Evolutionary conservation across 805 yeast species (phyloP).

Genomic region (Nakazawaea wickerhamii): DNA sequence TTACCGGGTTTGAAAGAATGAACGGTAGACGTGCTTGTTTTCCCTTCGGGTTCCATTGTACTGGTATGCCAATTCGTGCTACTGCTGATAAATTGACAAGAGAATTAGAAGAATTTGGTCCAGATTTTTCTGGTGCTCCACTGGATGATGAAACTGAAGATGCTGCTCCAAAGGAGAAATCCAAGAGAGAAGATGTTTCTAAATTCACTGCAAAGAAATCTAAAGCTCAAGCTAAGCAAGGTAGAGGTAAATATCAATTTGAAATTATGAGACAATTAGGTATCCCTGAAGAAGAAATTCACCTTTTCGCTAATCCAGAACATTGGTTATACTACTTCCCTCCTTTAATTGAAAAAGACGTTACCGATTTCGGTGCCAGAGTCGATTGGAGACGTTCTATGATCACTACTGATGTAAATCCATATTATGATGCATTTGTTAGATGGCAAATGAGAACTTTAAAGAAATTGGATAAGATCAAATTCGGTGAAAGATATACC

Average conservation of each 20-base stretch:
- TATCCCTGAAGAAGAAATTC: constrained; percentile 74
- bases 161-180: constrained; percentile 25
- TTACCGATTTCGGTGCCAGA: constrained; percentile 79
- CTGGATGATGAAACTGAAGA: constrained; percentile 47
- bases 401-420: constrained; percentile 92
- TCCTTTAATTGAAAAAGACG: constrained; percentile 77
- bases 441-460: constrained; percentile 95
- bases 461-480: constrained; percentile 82
- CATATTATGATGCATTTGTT: constrained; percentile 90
- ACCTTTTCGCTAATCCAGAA: constrained; percentile 85
- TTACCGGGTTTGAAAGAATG: constrained; percentile 92
- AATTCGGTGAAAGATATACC: constrained; percentile 97
- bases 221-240: constrained; percentile 90
- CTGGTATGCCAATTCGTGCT: constrained; percentile 97
- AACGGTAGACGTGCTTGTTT: constrained; percentile 86
- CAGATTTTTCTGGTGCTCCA: constrained; percentile 66
- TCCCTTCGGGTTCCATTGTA: constrained; percentile 98
- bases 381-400: constrained; percentile 98
- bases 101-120: constrained; percentile 88
- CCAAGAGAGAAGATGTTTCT: constrained; percentile 69
- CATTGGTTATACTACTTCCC: constrained; percentile 94
- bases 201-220: constrained; percentile 91
- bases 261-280: constrained; percentile 97
- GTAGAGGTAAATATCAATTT: constrained; percentile 89
- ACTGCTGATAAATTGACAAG: constrained; percentile 93